A percentile compares a stretch with the other conserved stretches of the same genome.
These are phyloP conservation scores for Penicillium paxilli DNA, from an alignment of 495 filamentous ascomycete species.

Conservation along the genomic window DNA sequence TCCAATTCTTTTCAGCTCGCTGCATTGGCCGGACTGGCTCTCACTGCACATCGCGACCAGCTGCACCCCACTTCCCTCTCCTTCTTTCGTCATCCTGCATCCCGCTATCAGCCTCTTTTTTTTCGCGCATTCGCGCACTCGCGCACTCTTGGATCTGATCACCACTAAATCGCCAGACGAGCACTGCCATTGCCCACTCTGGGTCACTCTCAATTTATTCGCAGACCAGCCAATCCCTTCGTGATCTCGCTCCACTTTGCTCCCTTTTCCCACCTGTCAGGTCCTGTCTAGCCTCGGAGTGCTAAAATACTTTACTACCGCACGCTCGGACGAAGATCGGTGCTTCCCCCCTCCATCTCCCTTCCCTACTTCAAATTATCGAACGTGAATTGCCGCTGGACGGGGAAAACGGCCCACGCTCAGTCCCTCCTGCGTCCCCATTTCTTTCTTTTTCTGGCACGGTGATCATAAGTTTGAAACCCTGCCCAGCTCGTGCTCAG, in stretches of 20 bases:
- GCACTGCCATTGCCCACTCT: neutral
- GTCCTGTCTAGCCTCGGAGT: neutral
- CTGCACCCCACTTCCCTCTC: conserved; percentile 2
- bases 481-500: neutral
- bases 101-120: conserved; percentile 21
- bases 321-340: neutral
- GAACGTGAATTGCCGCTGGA: neutral
- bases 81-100: conserved; percentile 26
- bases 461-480: conserved; percentile 3
- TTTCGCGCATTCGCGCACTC: no score
- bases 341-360: neutral
- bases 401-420: neutral
- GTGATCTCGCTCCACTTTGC: neutral
- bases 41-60: neutral
- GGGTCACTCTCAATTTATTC: neutral
- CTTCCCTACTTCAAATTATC: no score
- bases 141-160: conserved; percentile 19
- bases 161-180: neutral
- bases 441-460: neutral
- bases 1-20: neutral
- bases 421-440: neutral
- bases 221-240: neutral
- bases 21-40: neutral
- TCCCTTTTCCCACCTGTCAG: conserved; percentile 5
- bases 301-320: no score